phyloP scores from a whole-genome alignment of 2,329 filamentous ascomycete species.

The Fusarium aywerte region DNA sequence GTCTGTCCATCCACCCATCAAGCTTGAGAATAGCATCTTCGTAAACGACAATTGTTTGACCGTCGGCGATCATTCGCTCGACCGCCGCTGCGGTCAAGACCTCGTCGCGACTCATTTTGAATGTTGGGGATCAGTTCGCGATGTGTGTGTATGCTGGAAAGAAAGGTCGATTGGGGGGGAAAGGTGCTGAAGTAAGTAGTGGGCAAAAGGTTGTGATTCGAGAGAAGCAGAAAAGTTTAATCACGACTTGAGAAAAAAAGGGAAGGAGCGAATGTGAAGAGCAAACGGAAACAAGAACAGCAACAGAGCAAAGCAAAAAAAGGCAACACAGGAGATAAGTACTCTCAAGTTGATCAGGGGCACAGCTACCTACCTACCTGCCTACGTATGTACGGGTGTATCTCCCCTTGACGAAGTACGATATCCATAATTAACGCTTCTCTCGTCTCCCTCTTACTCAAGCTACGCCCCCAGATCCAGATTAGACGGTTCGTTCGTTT shows the following conservation, averaged over 20 bases:
- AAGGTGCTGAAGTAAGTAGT: not conserved
- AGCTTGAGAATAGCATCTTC: constrained; percentile 65
- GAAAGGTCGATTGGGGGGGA: constrained; percentile 2
- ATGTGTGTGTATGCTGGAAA: not conserved
- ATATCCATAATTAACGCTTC: not conserved
- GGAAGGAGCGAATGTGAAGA: not conserved
- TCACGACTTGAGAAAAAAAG: not conserved
- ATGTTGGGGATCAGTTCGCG: not conserved
- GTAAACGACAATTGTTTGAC: constrained; percentile 65
- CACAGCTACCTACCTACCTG: not conserved
- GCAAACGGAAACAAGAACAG: not conserved
- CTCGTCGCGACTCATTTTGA: constrained; percentile 53
- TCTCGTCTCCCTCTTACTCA: not conserved
- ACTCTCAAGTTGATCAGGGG: not conserved
- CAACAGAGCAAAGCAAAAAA: not conserved
- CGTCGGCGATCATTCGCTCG: constrained; percentile 64
- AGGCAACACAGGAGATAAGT: constrained; percentile 14
- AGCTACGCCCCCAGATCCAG: constrained; percentile 1
- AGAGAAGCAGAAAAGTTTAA: not conserved
- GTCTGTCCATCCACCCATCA: constrained; percentile 67
- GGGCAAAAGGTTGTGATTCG: not conserved
- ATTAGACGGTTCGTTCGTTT: not conserved
- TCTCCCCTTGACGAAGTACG: not conserved
- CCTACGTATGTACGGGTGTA: not conserved
- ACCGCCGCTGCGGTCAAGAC: constrained; percentile 59